Evolutionary conservation across 768 basidiomycete species (phyloP), one percentile per base, ranked within the genome.

Genomic region (Suillus weaverae): DNA sequence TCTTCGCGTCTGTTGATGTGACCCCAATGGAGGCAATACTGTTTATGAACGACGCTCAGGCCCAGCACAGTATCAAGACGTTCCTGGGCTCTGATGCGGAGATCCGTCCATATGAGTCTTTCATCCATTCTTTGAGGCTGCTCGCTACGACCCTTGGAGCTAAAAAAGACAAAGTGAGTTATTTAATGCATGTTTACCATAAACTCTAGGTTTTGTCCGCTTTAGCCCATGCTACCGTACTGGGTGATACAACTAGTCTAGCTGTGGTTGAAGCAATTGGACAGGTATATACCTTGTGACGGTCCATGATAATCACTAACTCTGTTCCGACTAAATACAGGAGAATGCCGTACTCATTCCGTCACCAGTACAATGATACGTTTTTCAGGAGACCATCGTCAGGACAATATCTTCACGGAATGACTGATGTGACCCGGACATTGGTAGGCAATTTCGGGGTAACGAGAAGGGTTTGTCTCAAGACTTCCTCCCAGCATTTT

Each of bases 351-450:
- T 79, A 7, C 83, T 89, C 61, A 77, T 81, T 0, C 83, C 86
- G 18, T 94, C 94, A 0, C 92, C 92, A 5, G 80, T 96, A 32
- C 32, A 10, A 36, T 6, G 26, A 4, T 60, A 26, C 8, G 22
- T 53, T 32, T 39, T n/a, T 4, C 1, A 8, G 46, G 53, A 13
- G 67, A 48, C 53, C 44, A 56, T 1, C 1, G 1, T 20, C 66
- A 90, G 90, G 84, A 2, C 95, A 97, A 77, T 97, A 89, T 78
- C 74, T 86, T 39, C 96, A 99, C 69, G 97, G 97, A 11, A 99
- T 97, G 0, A 99, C 97, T 1, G 97, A 99, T 72, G 91, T 92
- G 18, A 97, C 95, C 1, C 82, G 96, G 50, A 97, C 94, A 66
- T 90, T 87, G 88, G 92, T 90, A 71, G 70, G 85, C 60, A 41